Evolutionary conservation across 768 basidiomycete genomes (phyloP).

Genomic region (Pleurotus ostreatus): DNA sequence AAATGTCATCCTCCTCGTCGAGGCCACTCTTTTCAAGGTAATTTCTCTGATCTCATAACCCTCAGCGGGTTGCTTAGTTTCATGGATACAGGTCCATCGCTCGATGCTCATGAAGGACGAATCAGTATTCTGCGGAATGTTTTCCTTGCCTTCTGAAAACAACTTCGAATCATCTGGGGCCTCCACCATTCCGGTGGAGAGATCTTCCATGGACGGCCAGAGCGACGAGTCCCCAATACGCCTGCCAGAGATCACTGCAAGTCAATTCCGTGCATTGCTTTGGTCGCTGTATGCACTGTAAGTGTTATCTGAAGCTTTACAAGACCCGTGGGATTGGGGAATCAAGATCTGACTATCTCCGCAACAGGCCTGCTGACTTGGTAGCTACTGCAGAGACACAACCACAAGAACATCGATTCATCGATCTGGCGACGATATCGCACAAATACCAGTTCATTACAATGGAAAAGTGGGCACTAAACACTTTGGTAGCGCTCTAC

Average conservation of each 20-base stretch:
- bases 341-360: neutral
- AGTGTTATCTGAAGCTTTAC: constrained; percentile 11
- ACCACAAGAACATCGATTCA: constrained; percentile 4
- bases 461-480: constrained; percentile 7
- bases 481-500: neutral
- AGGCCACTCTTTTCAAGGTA: constrained; percentile 11
- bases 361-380: neutral
- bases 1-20: constrained; percentile 7
- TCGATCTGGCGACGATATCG: constrained; percentile 10
- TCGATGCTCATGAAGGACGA: constrained; percentile 10
- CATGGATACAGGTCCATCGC: constrained; percentile 1
- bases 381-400: neutral
- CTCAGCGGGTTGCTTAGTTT: neutral
- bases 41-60: neutral
- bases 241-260: constrained; percentile 10
- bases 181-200: neutral
- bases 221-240: constrained; percentile 11
- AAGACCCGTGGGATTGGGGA: no score
- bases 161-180: neutral
- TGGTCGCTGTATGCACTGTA: constrained; percentile 40
- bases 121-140: constrained; percentile 10
- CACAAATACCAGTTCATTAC: constrained; percentile 11
- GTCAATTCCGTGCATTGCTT: constrained; percentile 9
- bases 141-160: neutral
- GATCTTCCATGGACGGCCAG: constrained; percentile 3